These are phyloP conservation scores for Aspergillus steynii DNA, from an alignment of 495 filamentous ascomycete species.

Conservation along the genomic window DNA sequence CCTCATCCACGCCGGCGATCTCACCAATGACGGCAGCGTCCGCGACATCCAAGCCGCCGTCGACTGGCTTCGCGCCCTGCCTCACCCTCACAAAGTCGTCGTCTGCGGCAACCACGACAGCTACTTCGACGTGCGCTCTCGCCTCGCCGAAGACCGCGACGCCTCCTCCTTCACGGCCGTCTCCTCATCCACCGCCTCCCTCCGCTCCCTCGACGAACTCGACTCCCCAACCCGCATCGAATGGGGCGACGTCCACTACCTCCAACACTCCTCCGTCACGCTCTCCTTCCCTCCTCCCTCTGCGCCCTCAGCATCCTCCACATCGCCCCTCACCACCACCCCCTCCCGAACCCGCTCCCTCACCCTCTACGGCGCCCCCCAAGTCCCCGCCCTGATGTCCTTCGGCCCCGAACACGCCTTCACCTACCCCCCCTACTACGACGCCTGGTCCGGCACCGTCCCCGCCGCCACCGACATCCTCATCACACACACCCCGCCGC, in stretches of 20 bases:
- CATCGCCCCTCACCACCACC: conserved; percentile 3
- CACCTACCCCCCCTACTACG: conserved; percentile 58
- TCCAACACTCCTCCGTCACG: conserved; percentile 60
- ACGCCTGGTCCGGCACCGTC: conserved; percentile 66
- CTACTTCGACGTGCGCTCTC: conserved; percentile 66
- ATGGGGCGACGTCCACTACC: conserved; percentile 62
- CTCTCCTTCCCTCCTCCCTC: conserved; percentile 42
- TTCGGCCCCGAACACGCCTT: conserved; percentile 66
- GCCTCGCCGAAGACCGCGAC: conserved; percentile 42
- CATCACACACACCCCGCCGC: conserved; percentile 74
- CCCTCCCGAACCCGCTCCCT: conserved; percentile 38
- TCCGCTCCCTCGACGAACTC: conserved; percentile 42
- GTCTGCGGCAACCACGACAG: conserved; percentile 90
- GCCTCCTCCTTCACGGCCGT: conserved; percentile 30
- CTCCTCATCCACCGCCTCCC: conserved; percentile 43
- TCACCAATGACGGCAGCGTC: conserved; percentile 70
- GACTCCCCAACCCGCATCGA: conserved; percentile 41
- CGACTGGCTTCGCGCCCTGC: conserved; percentile 73
- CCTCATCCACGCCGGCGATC: conserved; percentile 86
- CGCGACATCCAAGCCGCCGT: conserved; percentile 73
- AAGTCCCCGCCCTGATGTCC: conserved; percentile 56
- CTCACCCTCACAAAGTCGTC: conserved; percentile 76
- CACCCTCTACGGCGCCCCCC: conserved; percentile 63
- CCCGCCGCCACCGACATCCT: conserved; percentile 78
- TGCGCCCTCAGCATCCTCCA: conserved; percentile 7